Evolutionary conservation across 257 asterid species (phyloP), one percentile per base, ranked within the genome.

Genomic region (Jasminum sambac): DNA sequence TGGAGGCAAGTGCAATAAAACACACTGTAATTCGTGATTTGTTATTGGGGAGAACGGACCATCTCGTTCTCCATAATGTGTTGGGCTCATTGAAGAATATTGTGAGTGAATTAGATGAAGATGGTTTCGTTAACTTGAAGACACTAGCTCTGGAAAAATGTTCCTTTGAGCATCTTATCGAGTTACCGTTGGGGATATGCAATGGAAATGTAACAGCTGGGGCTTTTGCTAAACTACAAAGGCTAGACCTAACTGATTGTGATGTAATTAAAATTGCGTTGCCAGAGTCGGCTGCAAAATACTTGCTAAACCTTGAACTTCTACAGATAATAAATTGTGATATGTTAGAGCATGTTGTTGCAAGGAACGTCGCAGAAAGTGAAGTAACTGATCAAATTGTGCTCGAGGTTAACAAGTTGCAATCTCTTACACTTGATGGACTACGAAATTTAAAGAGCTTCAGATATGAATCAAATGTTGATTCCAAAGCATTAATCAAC

Each of bases 281-380:
- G 42, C 26, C 65, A 5, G 21, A 11, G 50, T 23, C 59, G 13
- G 30, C 11, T 30, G 24, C 55, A 30, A 41, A 70, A 14, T 70
- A 60, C 62, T 30, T 70, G 19, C 19, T 24, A 24, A 66, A 62
- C 14, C 75, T 70, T 14, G 25, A 59, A 60, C 7, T 1, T n/a
- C 9, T 59, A 42, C 6, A 23, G n/a, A 8, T 60, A 7, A 6
- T 5, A 16, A 2, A 7, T 16, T 70, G 68, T 70, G 17, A n/a
- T n/a, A n/a, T n/a, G n/a, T n/a, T n/a, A n/a, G n/a, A n/a, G n/a
- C n/a, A n/a, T n/a, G 0, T n/a, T n/a, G n/a, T n/a, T n/a, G n/a
- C n/a, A n/a, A n/a, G n/a, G n/a, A n/a, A n/a, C n/a, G n/a, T n/a
- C n/a, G n/a, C n/a, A n/a, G n/a, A n/a, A n/a, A n/a, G n/a, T n/a